Base-by-base conservation (phyloP, 2,329 filamentous ascomycete genomes). In the Monosporascus sp. region DNA sequence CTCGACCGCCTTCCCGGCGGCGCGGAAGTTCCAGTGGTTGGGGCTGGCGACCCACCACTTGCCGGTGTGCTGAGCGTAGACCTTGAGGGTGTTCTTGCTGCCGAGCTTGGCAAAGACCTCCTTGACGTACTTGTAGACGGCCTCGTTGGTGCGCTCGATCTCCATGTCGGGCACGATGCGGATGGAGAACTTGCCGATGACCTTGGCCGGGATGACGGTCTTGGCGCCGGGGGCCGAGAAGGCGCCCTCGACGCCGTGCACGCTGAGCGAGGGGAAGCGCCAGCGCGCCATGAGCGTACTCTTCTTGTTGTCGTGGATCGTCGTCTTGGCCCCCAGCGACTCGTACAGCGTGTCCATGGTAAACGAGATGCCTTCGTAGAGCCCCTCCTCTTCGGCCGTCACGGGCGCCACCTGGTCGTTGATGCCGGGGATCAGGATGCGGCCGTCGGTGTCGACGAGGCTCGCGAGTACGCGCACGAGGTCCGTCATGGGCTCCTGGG, bases 1-100 rank as follows among this genome's bases (percentile, higher is more conserved):
- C 79, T 97, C 88, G 36, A 94, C 91, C n/a, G 94, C 94, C 82
- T 96, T 97, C 68, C 87, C 85, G 16, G 94, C 94, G 26, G 93
- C 93, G 31, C 85, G 83, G 76, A 97, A 99, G 81, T 99, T 99
- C 91, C 94, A 97, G 81, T 99, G 93, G 76, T 96, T 94, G 31
- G 94, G 93, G 68, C 88, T 92, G 47, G 95, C 91, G 48, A 96
- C 91, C 94, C 94, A 99, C 94, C 94, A 99, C 76, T 97, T 97
- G 63, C 94, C 94, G 55, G 86, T 87, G 78, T 99, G 94, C 74
- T 93, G 86, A 54, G 92, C 80, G 68, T 80, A 85, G 51, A 91
- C 86, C 65, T 90, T 89, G 68, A 96, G 73, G 17, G 81, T 91
- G 79, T 99, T 99, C 82, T 99, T 99, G 74, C 88, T 94, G 61